Percentiles rank a stretch among this genome's conserved stretches.
Evolutionary conservation across 768 basidiomycete species (phyloP).

Genomic region (Russula dissimulans): DNA sequence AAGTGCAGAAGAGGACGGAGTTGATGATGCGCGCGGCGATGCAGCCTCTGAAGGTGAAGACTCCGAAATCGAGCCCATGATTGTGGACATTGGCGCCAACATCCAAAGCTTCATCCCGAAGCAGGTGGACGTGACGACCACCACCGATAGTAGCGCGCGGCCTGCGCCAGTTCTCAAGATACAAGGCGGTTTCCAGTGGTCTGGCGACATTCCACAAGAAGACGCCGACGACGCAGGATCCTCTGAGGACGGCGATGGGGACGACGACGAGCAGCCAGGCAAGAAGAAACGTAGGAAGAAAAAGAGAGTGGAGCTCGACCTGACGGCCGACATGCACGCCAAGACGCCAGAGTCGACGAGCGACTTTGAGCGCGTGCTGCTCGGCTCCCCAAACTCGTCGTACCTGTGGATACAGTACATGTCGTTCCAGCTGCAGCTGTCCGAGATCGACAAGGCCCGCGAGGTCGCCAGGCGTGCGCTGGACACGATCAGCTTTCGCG

Average conservation of each 20-base stretch:
- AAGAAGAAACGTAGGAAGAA: constrained; percentile 62
- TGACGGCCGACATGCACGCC: constrained; percentile 82
- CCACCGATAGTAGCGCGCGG: neutral
- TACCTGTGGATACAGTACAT: constrained; percentile 99
- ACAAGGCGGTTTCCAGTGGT: constrained; percentile 67
- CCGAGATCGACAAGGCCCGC: constrained; percentile 91
- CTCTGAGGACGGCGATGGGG: constrained; percentile 40
- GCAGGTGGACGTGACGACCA: neutral
- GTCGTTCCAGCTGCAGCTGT: constrained; percentile 96
- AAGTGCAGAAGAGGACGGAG: constrained; percentile 22
- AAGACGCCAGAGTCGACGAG: constrained; percentile 82
- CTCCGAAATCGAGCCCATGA: constrained; percentile 28
- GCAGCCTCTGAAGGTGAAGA: constrained; percentile 18
- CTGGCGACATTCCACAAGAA: constrained; percentile 29
- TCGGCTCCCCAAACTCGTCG: constrained; percentile 94
- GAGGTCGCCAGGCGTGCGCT: constrained; percentile 80
- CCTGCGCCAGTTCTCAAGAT: constrained; percentile 38
- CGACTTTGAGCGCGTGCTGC: constrained; percentile 88
- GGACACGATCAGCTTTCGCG: constrained; percentile 83
- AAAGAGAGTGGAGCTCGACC: constrained; percentile 67
- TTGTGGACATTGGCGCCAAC: constrained; percentile 34
- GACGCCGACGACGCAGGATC: constrained; percentile 38
- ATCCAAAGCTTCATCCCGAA: neutral
- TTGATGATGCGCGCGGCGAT: neutral
- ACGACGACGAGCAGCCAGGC: constrained; percentile 29